These are phyloP conservation scores for Puccinia coronata DNA, from an alignment of 1,284 basidiomycete genomes.

Conservation along the genomic window DNA sequence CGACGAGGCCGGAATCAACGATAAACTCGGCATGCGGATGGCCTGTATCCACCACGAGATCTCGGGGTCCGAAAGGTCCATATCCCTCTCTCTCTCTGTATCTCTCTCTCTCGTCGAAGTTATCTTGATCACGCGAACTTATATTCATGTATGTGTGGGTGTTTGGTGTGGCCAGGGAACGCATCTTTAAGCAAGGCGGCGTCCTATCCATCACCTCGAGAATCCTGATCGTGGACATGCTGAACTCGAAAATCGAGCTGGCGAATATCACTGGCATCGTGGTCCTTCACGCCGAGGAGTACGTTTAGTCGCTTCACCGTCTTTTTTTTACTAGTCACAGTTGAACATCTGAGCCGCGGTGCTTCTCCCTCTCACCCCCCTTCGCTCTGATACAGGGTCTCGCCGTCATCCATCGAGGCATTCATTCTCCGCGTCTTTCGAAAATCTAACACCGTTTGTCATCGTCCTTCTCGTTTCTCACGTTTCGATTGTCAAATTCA, in stretches of 20 bases:
- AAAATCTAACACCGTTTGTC: slow-evolving; percentile 69
- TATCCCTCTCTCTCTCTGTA: too few relatives aligned
- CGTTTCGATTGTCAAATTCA: not conserved
- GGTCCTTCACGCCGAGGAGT: slow-evolving; percentile 91
- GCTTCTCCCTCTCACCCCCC: not conserved
- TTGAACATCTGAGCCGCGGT: not conserved
- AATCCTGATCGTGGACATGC: slow-evolving; percentile 92
- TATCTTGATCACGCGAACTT: not conserved
- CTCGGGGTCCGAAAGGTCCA: slow-evolving; percentile 74
- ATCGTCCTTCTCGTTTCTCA: not conserved
- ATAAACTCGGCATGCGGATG: slow-evolving; percentile 84
- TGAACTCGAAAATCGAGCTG: slow-evolving; percentile 79
- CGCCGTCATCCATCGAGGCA: slow-evolving; percentile 78
- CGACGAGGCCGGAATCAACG: slow-evolving; percentile 86
- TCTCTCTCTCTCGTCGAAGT: not conserved
- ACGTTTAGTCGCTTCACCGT: slow-evolving; percentile 52
- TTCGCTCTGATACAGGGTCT: slow-evolving; percentile 66
- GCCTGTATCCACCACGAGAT: slow-evolving; percentile 83
- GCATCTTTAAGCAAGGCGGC: slow-evolving; percentile 81
- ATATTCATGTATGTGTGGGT: not conserved
- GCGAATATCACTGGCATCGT: slow-evolving; percentile 87
- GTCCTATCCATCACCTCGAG: slow-evolving; percentile 88
- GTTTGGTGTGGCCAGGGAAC: slow-evolving; percentile 65
- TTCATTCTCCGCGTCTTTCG: slow-evolving; percentile 87
- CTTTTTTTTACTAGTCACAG: not conserved